phyloP scores from a whole-genome alignment of 2,329 filamentous ascomycete genomes.

The Pestalotiopsis sp. region DNA sequence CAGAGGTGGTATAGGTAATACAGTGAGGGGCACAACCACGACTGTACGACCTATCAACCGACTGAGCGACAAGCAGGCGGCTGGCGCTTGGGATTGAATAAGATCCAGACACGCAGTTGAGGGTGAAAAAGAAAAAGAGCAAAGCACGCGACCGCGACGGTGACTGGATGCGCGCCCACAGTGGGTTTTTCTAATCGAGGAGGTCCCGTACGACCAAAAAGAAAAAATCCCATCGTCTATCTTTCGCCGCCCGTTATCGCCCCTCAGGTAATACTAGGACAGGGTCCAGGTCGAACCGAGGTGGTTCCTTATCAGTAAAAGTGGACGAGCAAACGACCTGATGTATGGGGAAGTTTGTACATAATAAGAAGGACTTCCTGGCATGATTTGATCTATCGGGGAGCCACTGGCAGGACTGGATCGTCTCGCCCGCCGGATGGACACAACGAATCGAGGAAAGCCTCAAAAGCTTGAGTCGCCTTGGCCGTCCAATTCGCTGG shows the following conservation, averaged over 20 bases:
- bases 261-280: background rate
- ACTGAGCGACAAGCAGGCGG: background rate
- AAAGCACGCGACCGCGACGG: background rate
- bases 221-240: background rate
- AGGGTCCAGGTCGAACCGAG: background rate
- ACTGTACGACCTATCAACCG: background rate
- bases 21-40: background rate
- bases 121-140: background rate
- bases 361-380: background rate
- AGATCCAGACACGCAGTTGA: background rate
- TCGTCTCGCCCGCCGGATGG: background rate
- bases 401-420: background rate
- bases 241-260: background rate
- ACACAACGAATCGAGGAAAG: background rate
- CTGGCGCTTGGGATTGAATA: background rate
- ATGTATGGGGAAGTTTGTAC: background rate
- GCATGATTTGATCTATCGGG: background rate
- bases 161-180: background rate
- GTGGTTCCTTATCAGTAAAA: background rate
- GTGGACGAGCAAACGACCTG: background rate
- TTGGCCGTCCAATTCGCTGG: background rate
- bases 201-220: background rate
- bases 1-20: background rate
- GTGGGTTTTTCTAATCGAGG: background rate
- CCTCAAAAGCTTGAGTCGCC: background rate